Evolutionary conservation across 805 yeast genomes (phyloP), one percentile per base, ranked within the genome.

Genomic region (Metschnikowia gruessii): DNA sequence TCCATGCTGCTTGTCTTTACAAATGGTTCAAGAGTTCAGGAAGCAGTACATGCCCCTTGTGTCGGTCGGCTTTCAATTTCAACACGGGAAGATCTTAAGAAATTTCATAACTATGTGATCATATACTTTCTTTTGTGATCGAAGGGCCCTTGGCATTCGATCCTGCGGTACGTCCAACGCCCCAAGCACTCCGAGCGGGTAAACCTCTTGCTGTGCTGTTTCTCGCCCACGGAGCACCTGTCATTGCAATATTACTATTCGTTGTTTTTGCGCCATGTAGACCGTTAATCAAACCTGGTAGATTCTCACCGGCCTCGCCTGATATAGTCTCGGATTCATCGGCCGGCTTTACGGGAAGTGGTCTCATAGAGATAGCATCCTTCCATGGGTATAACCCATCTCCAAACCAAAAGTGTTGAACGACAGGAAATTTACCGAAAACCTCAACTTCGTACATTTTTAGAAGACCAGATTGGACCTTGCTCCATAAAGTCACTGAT

Each of bases 1-100:
- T 91, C 74, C 99, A 94, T 65, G 83, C 96, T 7, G 96, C 94
- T 3, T 94, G 99, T 74, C 72, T 94, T 36, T 91, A 89, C 74
- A 87, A 91, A 63, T 94, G 99, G 99, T 94, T 94, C 69, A 87
- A 88, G 70, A 90, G 96, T 55, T 87, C 96, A 12, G 95, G 94
- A 34, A 79, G 87, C 45, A 87, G 88, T 54, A 85, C 96, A 2
- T 94, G 99, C 70, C 99, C 99, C 33, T 72, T 94, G 60, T 94
- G 99, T 69, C 84, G 99, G 60, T 68, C 82, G 15, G 65, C 80
- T 1, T 82, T 83, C 58, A 76, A 74, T 52, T 79, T 79, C 56
- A 54, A 50, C 31, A 24, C 44, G 15, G 43, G 18, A 11, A 33
- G 43, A 16, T 39, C 43, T 24, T 36, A 12, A 40, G 30, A 9